Evolutionary conservation across 495 filamentous ascomycete species (phyloP), one percentile per base, ranked within the genome.

Genomic region (Podospora conica): DNA sequence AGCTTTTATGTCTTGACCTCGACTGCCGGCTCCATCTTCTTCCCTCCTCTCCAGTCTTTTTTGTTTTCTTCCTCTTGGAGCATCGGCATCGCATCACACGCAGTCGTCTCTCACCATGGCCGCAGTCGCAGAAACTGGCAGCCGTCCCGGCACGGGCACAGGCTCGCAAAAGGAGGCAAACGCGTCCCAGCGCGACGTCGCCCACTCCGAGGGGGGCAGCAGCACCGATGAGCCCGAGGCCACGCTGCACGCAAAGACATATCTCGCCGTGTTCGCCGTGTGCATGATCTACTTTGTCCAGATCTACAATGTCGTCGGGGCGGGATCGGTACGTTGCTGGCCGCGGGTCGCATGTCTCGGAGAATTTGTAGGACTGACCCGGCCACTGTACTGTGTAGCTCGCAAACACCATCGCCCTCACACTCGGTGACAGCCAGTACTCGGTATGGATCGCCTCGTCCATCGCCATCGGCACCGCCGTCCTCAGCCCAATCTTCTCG

Each of bases 231-330:
- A 65, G 40, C 61, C 65, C 23, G 59, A 58, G 58, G 72, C 75
- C 48, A 71, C 71, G 22, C 64, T 77, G 20, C 74, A 75, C 63
- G 70, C 70, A 27, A 76, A 71, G 66, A 77, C 75, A 10, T 75
- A 69, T 55, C 64, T 77, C 11, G 68, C 69, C n/a, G 69, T 77
- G 24, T 70, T 76, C 55, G 66, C 75, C 23, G 68, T 75, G 1
- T 70, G 71, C 57, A 53, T 73, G 7, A 76, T 77, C 31, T 77
- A 76, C 63, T 70, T 74, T 55, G 71, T 69, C 24, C 74, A 76
- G 65, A 66, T 73, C 31, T 64, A 71, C 62, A 70, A 68, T 29
- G 57, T 77, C 33, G 75, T 77, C 20, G 73, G 75, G 18, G 68
- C 72, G 10, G 75, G 75, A 24, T 70, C 74, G 18, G 74, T 76